Percentiles rank a stretch among this genome's conserved stretches.
phyloP scores from a whole-genome alignment of 306 rosid species.

The Vigna mungo region DNA sequence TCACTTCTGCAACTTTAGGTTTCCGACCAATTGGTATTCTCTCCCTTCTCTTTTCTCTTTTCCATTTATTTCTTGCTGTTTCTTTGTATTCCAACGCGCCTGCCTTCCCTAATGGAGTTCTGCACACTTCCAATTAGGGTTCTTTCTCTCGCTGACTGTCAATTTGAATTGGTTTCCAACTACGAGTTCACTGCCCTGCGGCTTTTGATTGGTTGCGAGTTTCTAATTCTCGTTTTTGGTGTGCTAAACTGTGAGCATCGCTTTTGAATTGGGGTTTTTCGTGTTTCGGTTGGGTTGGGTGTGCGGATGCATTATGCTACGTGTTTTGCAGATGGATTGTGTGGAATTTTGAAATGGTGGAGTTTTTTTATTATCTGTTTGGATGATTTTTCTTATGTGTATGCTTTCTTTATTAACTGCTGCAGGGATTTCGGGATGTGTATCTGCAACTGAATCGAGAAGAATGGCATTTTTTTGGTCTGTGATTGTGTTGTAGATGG shows the following conservation, averaged over 20 bases:
- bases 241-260: background rate
- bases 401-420: constrained; percentile 31
- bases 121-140: constrained; percentile 39
- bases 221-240: background rate
- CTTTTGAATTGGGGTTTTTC: constrained; percentile 26
- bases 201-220: background rate
- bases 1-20: constrained; percentile 25
- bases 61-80: background rate
- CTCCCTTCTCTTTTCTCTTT: background rate
- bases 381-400: constrained; percentile 38
- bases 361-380: background rate
- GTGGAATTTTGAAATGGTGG: constrained; percentile 31
- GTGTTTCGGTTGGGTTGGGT: constrained; percentile 18
- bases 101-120: constrained; percentile 21
- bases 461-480: constrained; percentile 1
- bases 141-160: constrained; percentile 36
- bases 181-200: background rate
- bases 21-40: constrained; percentile 16
- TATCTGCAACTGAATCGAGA: constrained; percentile 30
- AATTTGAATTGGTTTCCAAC: background rate
- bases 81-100: constrained; percentile 24
- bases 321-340: constrained; percentile 24
- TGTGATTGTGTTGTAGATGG: constrained; percentile 41
- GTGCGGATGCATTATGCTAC: background rate
- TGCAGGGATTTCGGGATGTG: constrained; percentile 43